A percentile compares a stretch with the other conserved stretches of the same genome.
These are phyloP conservation scores for Cutaneotrichosporon cavernicola DNA, from an alignment of 1,284 basidiomycete genomes.

Conservation along the genomic window DNA sequence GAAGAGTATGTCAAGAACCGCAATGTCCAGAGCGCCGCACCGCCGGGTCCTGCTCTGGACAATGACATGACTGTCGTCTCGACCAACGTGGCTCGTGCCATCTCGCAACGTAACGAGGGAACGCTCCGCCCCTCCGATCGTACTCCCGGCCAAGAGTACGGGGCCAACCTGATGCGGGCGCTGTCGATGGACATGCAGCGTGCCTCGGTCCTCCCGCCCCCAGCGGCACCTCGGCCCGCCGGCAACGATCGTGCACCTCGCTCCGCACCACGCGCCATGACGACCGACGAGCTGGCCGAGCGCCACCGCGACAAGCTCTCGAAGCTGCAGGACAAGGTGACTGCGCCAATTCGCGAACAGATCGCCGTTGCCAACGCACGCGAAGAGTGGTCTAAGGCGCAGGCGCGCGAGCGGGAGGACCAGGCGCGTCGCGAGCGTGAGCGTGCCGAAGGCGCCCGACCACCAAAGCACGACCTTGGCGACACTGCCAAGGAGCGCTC, in stretches of 20 bases:
- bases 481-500: constrained; percentile 10
- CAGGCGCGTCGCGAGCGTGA: constrained; percentile 12
- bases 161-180: constrained; percentile 18
- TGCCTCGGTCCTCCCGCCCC: background rate
- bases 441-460: background rate
- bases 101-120: constrained; percentile 12
- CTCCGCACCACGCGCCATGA: constrained; percentile 32
- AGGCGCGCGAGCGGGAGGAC: constrained; percentile 19
- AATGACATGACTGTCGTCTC: constrained; percentile 19
- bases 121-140: background rate
- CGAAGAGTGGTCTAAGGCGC: constrained; percentile 18
- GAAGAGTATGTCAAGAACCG: constrained; percentile 42
- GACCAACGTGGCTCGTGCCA: constrained; percentile 14
- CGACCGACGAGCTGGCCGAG: constrained; percentile 48
- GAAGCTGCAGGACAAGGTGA: constrained; percentile 46
- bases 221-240: background rate
- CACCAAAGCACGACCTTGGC: constrained; percentile 14
- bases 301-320: constrained; percentile 48
- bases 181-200: constrained; percentile 14
- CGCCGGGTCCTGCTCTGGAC: background rate
- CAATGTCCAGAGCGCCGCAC: constrained; percentile 32
- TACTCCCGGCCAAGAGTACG: constrained; percentile 19
- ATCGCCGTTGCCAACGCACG: constrained; percentile 30
- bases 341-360: constrained; percentile 39
- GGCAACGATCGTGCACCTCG: background rate